Evolutionary conservation across 495 filamentous ascomycete species (phyloP).

Genomic region (Hypoxylon lenormandii): DNA sequence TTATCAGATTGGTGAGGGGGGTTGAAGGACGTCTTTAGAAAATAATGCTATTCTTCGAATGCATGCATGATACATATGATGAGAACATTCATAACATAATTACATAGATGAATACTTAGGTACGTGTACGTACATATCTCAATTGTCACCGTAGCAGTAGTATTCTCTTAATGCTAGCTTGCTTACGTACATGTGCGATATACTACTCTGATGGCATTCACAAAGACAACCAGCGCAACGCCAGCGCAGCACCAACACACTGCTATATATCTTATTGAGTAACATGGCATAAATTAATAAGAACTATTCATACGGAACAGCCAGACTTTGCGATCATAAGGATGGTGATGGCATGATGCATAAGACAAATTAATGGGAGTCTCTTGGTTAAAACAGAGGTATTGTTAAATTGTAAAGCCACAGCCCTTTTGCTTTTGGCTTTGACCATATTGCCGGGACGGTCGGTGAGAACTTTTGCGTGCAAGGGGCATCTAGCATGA

Average conservation of each 20-base stretch:
- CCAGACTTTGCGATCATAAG: conserved; percentile 33
- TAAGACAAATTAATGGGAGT: conserved; percentile 14
- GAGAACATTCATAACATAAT: neutral
- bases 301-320: conserved; percentile 1
- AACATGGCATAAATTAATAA: conserved; percentile 39
- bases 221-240: too few species aligned
- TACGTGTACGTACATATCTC: conserved; percentile 3
- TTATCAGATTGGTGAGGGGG: conserved; percentile 26
- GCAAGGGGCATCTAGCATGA: conserved; percentile 16
- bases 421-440: conserved; percentile 13
- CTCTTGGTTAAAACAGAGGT: conserved; percentile 13
- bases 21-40: conserved; percentile 11
- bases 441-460: conserved; percentile 38
- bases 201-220: neutral
- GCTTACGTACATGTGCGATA: neutral
- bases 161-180: neutral
- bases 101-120: neutral
- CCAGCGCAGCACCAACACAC: conserved; percentile 5
- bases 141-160: neutral
- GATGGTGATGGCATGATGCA: conserved; percentile 14
- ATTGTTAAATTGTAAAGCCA: conserved; percentile 5
- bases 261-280: conserved; percentile 15
- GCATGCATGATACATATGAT: neutral
- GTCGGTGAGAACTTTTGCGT: conserved; percentile 36
- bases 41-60: neutral